phyloP scores from a whole-genome alignment of 1,139 yeast species.

The Taphrina wiesneri region DNA sequence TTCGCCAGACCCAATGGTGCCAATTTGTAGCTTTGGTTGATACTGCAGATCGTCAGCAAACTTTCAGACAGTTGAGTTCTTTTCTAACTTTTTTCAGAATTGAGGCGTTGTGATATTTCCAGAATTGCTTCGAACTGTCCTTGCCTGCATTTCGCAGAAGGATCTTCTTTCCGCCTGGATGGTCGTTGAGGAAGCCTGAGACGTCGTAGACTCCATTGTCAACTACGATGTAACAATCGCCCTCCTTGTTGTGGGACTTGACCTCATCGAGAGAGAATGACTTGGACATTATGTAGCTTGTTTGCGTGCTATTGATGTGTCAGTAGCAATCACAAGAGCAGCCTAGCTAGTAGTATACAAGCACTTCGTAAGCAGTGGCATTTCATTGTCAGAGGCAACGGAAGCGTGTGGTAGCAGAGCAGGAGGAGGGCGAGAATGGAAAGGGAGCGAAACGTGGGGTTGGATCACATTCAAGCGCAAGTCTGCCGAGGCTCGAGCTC shows the following conservation, averaged over 20 bases:
- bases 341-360: too few species aligned
- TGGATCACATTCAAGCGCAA: too few species aligned
- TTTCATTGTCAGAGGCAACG: too few species aligned
- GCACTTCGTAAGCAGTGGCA: too few species aligned
- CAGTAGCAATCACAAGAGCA: too few species aligned
- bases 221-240: slow-evolving; percentile 24
- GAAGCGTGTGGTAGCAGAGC: too few species aligned
- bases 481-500: too few species aligned
- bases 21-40: slow-evolving; percentile 48
- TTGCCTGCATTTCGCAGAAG: slow-evolving; percentile 77
- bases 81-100: slow-evolving; percentile 45
- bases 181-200: slow-evolving; percentile 72
- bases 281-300: not conserved
- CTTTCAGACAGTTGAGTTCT: not conserved
- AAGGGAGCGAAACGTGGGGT: too few species aligned
- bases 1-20: slow-evolving; percentile 40
- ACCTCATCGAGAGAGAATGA: slow-evolving; percentile 30
- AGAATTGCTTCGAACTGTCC: slow-evolving; percentile 82
- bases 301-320: too few species aligned
- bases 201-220: slow-evolving; percentile 67
- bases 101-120: slow-evolving; percentile 51
- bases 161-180: slow-evolving; percentile 69
- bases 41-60: slow-evolving; percentile 39
- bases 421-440: too few species aligned
- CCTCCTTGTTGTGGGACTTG: slow-evolving; percentile 23